phyloP scores from a whole-genome alignment of 2,329 filamentous ascomycete species.

The Fusarium humuli region DNA sequence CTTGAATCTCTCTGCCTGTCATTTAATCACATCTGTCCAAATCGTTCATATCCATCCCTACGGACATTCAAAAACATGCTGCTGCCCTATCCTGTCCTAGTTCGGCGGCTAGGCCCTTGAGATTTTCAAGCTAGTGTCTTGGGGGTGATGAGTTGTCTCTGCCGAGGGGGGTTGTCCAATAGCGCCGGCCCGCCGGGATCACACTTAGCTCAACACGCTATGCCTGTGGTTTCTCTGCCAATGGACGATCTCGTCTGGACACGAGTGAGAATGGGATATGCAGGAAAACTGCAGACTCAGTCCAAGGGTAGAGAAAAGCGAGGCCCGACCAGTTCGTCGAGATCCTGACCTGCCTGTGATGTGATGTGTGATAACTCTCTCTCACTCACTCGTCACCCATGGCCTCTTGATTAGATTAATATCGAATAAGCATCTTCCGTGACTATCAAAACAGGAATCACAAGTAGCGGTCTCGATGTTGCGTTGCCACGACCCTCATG shows the following conservation, averaged over 20 bases:
- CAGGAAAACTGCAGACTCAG: conserved; percentile 22
- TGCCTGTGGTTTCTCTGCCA: conserved; percentile 39
- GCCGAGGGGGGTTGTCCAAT: conserved; percentile 53
- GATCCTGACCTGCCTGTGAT: conserved; percentile 24
- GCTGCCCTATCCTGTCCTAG: neutral
- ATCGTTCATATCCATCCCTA: neutral
- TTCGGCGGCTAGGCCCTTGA: conserved; percentile 27
- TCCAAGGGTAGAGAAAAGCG: conserved; percentile 12
- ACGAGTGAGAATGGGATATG: conserved; percentile 27
- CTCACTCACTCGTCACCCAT: conserved; percentile 2
- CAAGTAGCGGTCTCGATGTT: conserved; percentile 28
- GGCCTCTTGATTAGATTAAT: neutral
- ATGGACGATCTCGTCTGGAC: conserved; percentile 29
- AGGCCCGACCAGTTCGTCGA: conserved; percentile 37
- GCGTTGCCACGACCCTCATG: conserved; percentile 24
- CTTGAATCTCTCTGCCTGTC: neutral
- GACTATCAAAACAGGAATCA: conserved; percentile 24
- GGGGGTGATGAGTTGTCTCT: conserved; percentile 55
- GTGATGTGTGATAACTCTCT: conserved; percentile 19
- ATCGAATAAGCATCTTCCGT: conserved; percentile 16
- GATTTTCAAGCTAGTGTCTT: conserved; percentile 33
- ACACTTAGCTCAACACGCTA: conserved; percentile 37
- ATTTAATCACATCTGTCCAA: neutral
- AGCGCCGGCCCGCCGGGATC: conserved; percentile 46
- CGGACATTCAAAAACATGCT: neutral